Conservation (phyloP, 2,329 filamentous ascomycete species). For the Fusarium sarcochroum region DNA sequence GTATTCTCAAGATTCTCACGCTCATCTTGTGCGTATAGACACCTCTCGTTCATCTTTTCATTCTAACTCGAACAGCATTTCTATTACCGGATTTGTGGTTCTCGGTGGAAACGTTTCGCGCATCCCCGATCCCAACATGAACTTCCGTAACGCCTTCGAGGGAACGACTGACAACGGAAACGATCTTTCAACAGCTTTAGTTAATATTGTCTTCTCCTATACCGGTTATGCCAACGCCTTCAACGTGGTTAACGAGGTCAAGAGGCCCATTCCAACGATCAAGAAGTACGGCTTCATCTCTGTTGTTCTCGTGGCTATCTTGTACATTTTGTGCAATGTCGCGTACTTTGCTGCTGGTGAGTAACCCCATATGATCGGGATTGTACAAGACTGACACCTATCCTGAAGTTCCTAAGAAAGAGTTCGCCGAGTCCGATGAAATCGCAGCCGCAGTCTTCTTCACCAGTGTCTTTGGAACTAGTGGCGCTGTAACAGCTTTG, state of each 20-base stretch:
- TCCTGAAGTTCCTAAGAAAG: conserved; percentile 61
- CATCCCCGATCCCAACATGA: conserved; percentile 52
- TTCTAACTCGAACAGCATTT: conserved; percentile 52
- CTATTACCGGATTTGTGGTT: conserved; percentile 73
- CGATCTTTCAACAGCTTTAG: conserved; percentile 62
- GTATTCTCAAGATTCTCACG: conserved; percentile 71
- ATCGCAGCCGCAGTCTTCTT: conserved; percentile 73
- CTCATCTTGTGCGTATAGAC: conserved; percentile 64
- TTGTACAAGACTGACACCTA: too few relatives aligned
- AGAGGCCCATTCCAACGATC: conserved; percentile 70
- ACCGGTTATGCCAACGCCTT: conserved; percentile 71
- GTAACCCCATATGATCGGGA: too few relatives aligned
- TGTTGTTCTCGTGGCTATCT: conserved; percentile 63
- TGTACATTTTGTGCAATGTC: conserved; percentile 72
- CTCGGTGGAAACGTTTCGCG: conserved; percentile 58
- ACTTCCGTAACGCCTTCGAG: conserved; percentile 55
- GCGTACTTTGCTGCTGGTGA: conserved; percentile 68
- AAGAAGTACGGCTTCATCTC: conserved; percentile 65
- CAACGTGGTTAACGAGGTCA: conserved; percentile 73
- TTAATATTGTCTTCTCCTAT: conserved; percentile 72
- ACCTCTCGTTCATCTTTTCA: accelerated
- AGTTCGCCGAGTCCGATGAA: conserved; percentile 66
- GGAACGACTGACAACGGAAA: conserved; percentile 56
- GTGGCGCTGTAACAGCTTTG: conserved; percentile 65
- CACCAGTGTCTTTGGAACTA: conserved; percentile 67